Conservation (phyloP, 2,329 filamentous ascomycete genomes). For the Arthrobotrys iridis region DNA sequence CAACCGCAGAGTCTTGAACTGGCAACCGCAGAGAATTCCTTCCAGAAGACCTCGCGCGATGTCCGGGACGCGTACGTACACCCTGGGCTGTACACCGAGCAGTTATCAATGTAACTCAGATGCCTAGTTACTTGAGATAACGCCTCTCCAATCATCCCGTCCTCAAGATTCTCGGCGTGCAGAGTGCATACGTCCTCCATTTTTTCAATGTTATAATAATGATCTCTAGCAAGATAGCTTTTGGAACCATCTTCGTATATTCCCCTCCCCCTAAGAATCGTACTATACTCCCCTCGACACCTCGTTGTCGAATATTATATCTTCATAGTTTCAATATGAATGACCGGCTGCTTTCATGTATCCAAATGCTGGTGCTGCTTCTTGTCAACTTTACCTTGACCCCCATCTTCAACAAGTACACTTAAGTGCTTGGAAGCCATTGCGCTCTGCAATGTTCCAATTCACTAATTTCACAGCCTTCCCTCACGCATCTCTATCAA, state of each 20-base stretch:
- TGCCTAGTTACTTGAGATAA: background rate
- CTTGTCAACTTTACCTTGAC: background rate
- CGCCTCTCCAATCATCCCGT: background rate
- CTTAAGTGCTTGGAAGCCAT: slow-evolving; percentile 19
- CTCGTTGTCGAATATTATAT: too few species aligned
- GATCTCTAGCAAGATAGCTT: too few species aligned
- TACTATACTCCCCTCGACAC: background rate
- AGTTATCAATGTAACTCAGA: too few species aligned
- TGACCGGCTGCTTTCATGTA: too few species aligned
- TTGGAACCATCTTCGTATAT: too few species aligned
- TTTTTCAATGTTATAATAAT: too few species aligned
- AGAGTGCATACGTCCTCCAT: background rate
- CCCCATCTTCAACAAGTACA: slow-evolving; percentile 5
- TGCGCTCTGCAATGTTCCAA: slow-evolving; percentile 15
- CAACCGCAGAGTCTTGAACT: too few species aligned
- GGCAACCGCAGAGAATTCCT: too few species aligned
- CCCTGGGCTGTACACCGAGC: background rate
- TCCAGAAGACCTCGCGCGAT: background rate
- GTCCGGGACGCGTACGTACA: background rate
- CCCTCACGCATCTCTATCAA: background rate
- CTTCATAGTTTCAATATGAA: too few species aligned
- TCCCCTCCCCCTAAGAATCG: too few species aligned
- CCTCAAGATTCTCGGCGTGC: background rate
- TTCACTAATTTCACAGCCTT: background rate
- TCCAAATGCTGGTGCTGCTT: too few species aligned